Percentiles rank a stretch among this genome's conserved stretches.
Evolutionary conservation across 2,329 filamentous ascomycete species (phyloP).

Genomic region (Dactylonectria macrodidyma): DNA sequence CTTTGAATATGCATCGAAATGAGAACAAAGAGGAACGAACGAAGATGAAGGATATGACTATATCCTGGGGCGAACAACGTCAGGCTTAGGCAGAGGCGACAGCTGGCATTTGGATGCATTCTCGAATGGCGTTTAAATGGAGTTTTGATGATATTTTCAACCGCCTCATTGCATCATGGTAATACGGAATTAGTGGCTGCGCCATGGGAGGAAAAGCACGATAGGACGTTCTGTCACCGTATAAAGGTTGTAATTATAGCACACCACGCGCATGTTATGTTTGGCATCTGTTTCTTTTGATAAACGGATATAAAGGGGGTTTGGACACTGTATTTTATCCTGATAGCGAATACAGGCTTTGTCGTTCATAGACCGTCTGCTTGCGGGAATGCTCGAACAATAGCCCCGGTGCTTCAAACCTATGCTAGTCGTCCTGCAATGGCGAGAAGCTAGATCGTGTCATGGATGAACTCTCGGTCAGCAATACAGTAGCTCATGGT

Average conservation of each 20-base stretch:
- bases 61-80: not conserved
- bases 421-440: too few relatives aligned
- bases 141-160: constrained; percentile 30
- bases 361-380: not conserved
- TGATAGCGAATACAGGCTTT: not conserved
- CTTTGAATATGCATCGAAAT: not conserved
- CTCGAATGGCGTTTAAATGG: constrained; percentile 43
- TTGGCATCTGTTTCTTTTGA: constrained; percentile 7
- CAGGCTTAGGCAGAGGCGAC: constrained; percentile 19
- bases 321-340: constrained; percentile 10
- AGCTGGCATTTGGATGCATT: constrained; percentile 36
- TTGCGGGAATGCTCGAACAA: too few relatives aligned
- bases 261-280: constrained; percentile 8
- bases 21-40: constrained; percentile 4
- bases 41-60: not conserved
- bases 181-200: constrained; percentile 17
- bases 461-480: too few relatives aligned
- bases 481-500: too few relatives aligned
- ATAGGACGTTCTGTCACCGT: constrained; percentile 9
- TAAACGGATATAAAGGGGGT: not conserved
- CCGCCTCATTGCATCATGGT: constrained; percentile 7
- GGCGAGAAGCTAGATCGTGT: too few relatives aligned
- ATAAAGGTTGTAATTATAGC: constrained; percentile 32
- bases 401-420: too few relatives aligned
- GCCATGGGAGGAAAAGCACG: constrained; percentile 10